Evolutionary conservation across 306 rosid species (phyloP).

Genomic region (Astragalus glycyphyllos): DNA sequence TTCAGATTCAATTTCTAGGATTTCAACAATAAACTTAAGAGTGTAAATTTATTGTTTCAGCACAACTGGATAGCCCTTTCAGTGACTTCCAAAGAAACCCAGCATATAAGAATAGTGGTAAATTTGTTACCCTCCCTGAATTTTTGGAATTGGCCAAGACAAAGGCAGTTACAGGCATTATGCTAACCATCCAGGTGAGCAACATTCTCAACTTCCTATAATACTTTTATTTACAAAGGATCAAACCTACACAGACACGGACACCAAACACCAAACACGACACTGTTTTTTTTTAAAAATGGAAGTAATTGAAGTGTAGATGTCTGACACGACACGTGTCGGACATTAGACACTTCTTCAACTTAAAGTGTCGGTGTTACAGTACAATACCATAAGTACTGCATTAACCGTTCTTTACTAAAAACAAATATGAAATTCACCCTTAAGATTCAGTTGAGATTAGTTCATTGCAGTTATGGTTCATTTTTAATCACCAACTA

Average conservation of each 20-base stretch:
- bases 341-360: too few species aligned
- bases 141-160: conserved; percentile 86
- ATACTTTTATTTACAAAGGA: neutral
- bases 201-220: neutral
- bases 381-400: too few species aligned
- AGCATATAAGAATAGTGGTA: conserved; percentile 67
- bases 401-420: too few species aligned
- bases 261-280: too few species aligned
- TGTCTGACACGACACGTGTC: too few species aligned
- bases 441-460: too few species aligned
- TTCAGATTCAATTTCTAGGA: conserved; percentile 15
- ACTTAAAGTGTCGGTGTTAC: too few species aligned
- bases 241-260: too few species aligned
- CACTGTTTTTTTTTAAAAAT: too few species aligned
- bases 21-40: conserved; percentile 25
- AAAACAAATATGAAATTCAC: too few species aligned
- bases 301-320: too few species aligned
- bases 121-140: conserved; percentile 62
- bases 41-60: conserved; percentile 53
- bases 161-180: conserved; percentile 68
- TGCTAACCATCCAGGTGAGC: conserved; percentile 66
- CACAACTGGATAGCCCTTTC: conserved; percentile 57
- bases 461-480: too few species aligned
- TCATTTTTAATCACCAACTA: neutral
- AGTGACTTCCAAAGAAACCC: conserved; percentile 67